Base-by-base conservation (phyloP, 1,284 basidiomycete species). In the Takashimella koratensis region DNA sequence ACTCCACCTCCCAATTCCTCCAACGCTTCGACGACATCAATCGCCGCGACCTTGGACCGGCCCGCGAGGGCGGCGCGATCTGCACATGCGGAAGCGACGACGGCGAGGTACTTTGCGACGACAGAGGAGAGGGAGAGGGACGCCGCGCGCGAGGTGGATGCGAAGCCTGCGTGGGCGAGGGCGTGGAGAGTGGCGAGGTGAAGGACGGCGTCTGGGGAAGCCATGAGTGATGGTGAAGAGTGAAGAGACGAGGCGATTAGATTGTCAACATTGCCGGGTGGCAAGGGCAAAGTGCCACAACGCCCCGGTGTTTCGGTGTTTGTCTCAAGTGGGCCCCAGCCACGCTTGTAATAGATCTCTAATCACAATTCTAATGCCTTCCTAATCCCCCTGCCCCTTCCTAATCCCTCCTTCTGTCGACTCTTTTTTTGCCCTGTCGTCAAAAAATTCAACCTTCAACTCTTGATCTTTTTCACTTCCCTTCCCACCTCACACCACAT, bases 171-270 rank as follows among this genome's bases (percentile, higher is more conserved):
- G 11, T 59, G 58, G 13, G 73, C 62, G 16, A 73, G 68, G 21
- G 67, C 55, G 51, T 72, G 69, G 21, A 72, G 64, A 5, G 64
- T 63, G 13, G 69, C 70, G 41, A 74, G 64, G 51, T 74, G 71
- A 12, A 74, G 59, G 16, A 74, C 58, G 8, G 71, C 71, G 48
- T 71, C 70, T 25, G 70, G 72, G 22, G 66, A 68, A 22, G 58
- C 51, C 63, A 63, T 64, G 30, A 16, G 16, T 36, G 30, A 36
- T 36, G 30, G 16, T 36, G 10, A 36, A 8, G 30, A 48, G n/a
- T n/a, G n/a, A n/a, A n/a, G n/a, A n/a, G n/a, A n/a, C n/a, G n/a
- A n/a, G n/a, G n/a, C n/a, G n/a, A n/a, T n/a, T n/a, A n/a, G n/a
- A n/a, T n/a, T n/a, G n/a, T n/a, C n/a, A n/a, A n/a, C n/a, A n/a